phyloP scores from a whole-genome alignment of 1,284 basidiomycete genomes.

The Leccinum angustisporum region DNA sequence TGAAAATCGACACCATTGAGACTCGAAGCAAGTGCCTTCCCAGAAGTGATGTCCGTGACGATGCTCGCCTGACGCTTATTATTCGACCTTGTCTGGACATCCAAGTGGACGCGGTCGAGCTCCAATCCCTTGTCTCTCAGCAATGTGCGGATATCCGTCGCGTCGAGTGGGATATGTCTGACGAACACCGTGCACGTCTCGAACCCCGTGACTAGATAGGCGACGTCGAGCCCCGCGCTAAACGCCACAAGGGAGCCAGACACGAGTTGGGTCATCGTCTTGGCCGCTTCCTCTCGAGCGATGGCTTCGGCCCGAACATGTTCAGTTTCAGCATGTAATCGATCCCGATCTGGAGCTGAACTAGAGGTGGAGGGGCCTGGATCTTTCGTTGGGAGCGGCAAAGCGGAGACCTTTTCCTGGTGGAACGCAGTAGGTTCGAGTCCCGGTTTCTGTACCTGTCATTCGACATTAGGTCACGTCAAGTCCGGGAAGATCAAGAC shows the following conservation, averaged over 20 bases:
- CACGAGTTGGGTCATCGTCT: conserved; percentile 42
- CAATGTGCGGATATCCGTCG: conserved; percentile 36
- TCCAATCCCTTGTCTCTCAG: conserved; percentile 41
- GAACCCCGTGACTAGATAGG: conserved; percentile 40
- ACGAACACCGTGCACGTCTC: conserved; percentile 47
- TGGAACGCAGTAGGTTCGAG: neutral
- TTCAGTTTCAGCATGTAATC: neutral
- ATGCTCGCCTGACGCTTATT: conserved; percentile 37
- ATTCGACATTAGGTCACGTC: neutral
- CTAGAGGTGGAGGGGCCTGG: neutral
- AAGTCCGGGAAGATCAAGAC: neutral
- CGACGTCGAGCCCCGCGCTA: conserved; percentile 46
- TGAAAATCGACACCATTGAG: conserved; percentile 47
- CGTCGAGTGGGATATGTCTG: conserved; percentile 41
- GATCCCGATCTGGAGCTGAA: neutral
- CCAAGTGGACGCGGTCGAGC: conserved; percentile 33
- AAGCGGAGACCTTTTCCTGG: too few species aligned
- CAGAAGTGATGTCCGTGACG: conserved; percentile 39
- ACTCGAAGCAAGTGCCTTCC: conserved; percentile 37
- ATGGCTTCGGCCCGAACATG: conserved; percentile 1
- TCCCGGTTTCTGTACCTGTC: conserved; percentile 7
- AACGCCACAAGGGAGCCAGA: conserved; percentile 49
- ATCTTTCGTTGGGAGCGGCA: neutral
- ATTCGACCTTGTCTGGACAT: conserved; percentile 25
- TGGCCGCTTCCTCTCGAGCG: conserved; percentile 37